phyloP scores from a whole-genome alignment of 176 grass and related monocot species.

The Stipa capillata region DNA sequence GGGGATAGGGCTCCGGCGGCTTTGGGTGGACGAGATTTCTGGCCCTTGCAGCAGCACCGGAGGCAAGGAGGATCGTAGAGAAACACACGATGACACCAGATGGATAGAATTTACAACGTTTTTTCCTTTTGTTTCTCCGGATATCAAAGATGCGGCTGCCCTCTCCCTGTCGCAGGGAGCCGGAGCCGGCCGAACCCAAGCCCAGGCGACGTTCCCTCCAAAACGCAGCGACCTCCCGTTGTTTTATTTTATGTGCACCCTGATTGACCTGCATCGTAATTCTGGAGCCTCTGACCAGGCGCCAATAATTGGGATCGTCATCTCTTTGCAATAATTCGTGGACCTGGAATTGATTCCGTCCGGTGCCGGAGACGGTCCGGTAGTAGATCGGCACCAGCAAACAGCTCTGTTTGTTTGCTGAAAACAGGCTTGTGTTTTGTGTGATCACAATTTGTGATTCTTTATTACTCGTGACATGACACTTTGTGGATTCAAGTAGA shows the following conservation, averaged over 20 bases:
- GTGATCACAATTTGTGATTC: neutral
- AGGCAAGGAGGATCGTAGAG: neutral
- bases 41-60: conserved; percentile 1
- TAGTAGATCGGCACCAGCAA: neutral
- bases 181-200: no score
- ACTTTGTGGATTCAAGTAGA: neutral
- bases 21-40: conserved; percentile 67
- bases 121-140: neutral
- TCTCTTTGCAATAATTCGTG: neutral
- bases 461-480: neutral
- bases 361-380: neutral
- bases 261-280: neutral
- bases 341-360: neutral
- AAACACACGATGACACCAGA: no score
- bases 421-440: neutral
- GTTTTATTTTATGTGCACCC: neutral
- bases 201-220: no score
- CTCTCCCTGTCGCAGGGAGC: no score
- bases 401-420: neutral
- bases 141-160: neutral
- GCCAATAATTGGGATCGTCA: neutral
- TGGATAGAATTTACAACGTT: neutral
- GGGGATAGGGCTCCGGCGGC: conserved; percentile 52
- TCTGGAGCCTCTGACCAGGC: neutral
- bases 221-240: neutral